These are phyloP conservation scores for Citrullus mucosospermus DNA, from an alignment of 306 rosid genomes.

Conservation along the genomic window DNA sequence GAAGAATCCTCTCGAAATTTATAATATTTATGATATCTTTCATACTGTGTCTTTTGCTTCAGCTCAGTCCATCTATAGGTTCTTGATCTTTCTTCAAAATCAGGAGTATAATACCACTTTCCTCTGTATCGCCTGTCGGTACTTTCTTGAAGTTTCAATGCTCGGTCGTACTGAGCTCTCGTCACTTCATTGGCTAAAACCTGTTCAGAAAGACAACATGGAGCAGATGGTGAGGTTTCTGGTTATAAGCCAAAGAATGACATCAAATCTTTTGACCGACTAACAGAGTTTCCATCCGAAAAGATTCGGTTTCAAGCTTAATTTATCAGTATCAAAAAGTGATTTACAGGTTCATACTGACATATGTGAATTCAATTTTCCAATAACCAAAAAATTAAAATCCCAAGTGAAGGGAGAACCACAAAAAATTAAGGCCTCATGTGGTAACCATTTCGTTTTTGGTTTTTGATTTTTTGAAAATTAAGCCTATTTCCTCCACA, in stretches of 20 bases:
- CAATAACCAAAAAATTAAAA: background rate
- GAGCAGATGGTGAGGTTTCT: background rate
- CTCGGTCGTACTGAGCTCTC: conserved; percentile 47
- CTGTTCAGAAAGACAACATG: conserved; percentile 24
- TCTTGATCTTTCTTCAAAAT: conserved; percentile 41
- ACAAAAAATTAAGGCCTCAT: background rate
- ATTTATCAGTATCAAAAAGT: background rate
- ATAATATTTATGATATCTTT: conserved; percentile 34
- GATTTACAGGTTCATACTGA: background rate
- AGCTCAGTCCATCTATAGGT: conserved; percentile 47
- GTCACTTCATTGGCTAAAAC: conserved; percentile 65
- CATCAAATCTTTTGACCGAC: background rate
- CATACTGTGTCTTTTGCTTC: conserved; percentile 35
- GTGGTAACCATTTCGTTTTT: too few species aligned
- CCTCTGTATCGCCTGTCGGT: conserved; percentile 24
- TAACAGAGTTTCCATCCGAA: background rate
- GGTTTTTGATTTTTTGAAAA: too few species aligned
- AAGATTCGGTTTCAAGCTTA: background rate
- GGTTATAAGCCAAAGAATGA: background rate
- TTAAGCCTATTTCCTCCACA: too few species aligned
- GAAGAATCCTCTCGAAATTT: conserved; percentile 23
- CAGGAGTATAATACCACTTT: conserved; percentile 36
- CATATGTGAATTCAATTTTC: background rate
- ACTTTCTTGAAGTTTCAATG: conserved; percentile 30
- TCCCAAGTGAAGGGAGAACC: background rate